Conservation (phyloP, 805 yeast species). For the Yamadazyma sp. region DNA sequence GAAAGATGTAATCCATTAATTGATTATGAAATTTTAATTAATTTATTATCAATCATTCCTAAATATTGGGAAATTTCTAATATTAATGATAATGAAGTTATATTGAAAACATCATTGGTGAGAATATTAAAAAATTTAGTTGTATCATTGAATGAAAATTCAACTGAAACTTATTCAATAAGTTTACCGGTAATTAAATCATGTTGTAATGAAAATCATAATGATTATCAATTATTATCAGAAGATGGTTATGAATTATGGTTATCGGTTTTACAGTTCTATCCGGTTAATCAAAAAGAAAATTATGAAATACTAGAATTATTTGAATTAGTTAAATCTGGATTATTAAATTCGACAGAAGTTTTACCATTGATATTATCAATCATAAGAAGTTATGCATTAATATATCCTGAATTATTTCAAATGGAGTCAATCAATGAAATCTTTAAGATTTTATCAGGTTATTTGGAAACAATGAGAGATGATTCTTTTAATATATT, state of each 20-base stretch:
- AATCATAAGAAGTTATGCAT: slow-evolving; percentile 59
- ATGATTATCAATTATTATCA: slow-evolving; percentile 51
- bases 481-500: slow-evolving; percentile 66
- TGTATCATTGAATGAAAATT: slow-evolving; percentile 53
- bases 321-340: slow-evolving; percentile 53
- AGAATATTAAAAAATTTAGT: slow-evolving; percentile 58
- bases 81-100: slow-evolving; percentile 37
- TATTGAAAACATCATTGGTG: slow-evolving; percentile 35
- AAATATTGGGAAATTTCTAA: slow-evolving; percentile 66
- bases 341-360: slow-evolving; percentile 70
- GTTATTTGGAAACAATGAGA: slow-evolving; percentile 57
- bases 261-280: slow-evolving; percentile 64
- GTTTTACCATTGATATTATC: slow-evolving; percentile 62
- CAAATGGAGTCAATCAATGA: slow-evolving; percentile 33
- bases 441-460: slow-evolving; percentile 48
- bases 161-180: slow-evolving; percentile 47
- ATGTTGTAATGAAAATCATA: slow-evolving; percentile 50
- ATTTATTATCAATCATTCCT: slow-evolving; percentile 59
- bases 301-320: slow-evolving; percentile 38
- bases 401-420: slow-evolving; percentile 45
- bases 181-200: slow-evolving; percentile 64
- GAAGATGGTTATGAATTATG: slow-evolving; percentile 90
- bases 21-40: slow-evolving; percentile 47
- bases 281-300: slow-evolving; percentile 35
- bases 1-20: slow-evolving; percentile 65